These are phyloP conservation scores for Botryotinia globosa DNA, from an alignment of 2,329 filamentous ascomycete species.

Conservation along the genomic window DNA sequence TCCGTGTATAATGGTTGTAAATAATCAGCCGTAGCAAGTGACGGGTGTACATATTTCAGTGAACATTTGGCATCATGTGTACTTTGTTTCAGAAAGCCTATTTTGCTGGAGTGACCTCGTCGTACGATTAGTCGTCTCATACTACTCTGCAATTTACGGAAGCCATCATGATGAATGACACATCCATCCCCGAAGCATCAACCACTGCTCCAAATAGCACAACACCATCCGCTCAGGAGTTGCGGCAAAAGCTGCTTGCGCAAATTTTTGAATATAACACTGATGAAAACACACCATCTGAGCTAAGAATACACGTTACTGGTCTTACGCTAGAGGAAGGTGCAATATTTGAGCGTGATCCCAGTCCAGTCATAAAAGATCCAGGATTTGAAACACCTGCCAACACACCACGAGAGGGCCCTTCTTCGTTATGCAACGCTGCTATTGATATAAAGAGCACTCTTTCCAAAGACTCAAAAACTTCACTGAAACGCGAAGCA, in stretches of 20 bases:
- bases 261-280: constrained; percentile 8
- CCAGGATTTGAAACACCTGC: too few species aligned
- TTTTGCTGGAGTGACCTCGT: not conserved
- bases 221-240: not conserved
- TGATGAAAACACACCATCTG: not conserved
- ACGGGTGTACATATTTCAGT: not conserved
- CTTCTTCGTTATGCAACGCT: not conserved
- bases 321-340: constrained; percentile 6
- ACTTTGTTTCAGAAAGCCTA: not conserved
- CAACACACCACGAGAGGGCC: not conserved
- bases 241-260: not conserved
- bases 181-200: not conserved
- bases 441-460: not conserved
- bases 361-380: not conserved
- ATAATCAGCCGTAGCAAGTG: not conserved
- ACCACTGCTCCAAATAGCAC: not conserved
- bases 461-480: not conserved
- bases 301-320: constrained; percentile 13
- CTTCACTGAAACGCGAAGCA: not conserved
- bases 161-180: not conserved
- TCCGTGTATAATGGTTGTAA: not conserved
- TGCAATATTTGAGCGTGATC: constrained; percentile 1
- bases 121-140: not conserved
- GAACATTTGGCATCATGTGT: not conserved
- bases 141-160: not conserved